phyloP scores from a whole-genome alignment of 2,329 filamentous ascomycete species.

The Davidsoniella eucalypti region DNA sequence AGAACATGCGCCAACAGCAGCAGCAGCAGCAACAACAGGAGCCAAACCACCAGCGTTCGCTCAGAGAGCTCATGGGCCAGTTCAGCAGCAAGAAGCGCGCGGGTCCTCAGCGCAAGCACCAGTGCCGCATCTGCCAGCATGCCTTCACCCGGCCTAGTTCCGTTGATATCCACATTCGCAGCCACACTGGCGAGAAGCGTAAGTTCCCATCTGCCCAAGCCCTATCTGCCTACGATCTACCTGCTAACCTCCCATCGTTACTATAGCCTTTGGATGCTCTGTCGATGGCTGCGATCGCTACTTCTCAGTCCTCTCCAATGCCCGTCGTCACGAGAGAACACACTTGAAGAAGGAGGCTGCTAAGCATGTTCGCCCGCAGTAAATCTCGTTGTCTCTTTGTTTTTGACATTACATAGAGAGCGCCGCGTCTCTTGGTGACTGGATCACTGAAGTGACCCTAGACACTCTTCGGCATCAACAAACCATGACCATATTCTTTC shows the following conservation, averaged over 20 bases:
- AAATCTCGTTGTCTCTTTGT: background rate
- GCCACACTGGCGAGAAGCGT: constrained; percentile 97
- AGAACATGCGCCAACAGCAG: background rate
- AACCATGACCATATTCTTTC: background rate
- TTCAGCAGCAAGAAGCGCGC: constrained; percentile 95
- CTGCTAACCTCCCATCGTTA: constrained; percentile 4
- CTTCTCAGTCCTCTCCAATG: constrained; percentile 93
- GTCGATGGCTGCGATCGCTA: constrained; percentile 89
- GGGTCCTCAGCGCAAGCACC: constrained; percentile 97
- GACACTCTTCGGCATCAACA: background rate
- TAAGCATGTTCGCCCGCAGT: constrained; percentile 1
- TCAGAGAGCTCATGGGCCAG: constrained; percentile 69
- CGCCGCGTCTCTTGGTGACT: too few relatives aligned
- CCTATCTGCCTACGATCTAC: constrained; percentile 5
- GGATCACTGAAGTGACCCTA: too few relatives aligned
- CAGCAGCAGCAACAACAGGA: constrained; percentile 2
- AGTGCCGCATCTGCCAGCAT: constrained; percentile 98
- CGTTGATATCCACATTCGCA: constrained; percentile 95
- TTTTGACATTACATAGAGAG: background rate
- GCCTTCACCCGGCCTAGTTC: constrained; percentile 90
- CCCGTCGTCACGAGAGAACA: constrained; percentile 87
- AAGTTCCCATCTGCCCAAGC: constrained; percentile 27
- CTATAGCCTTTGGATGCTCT: constrained; percentile 74
- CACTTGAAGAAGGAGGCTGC: constrained; percentile 44
- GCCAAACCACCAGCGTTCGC: constrained; percentile 7